phyloP scores from a whole-genome alignment of 2,329 filamentous ascomycete genomes.

The Botrytis porri region DNA sequence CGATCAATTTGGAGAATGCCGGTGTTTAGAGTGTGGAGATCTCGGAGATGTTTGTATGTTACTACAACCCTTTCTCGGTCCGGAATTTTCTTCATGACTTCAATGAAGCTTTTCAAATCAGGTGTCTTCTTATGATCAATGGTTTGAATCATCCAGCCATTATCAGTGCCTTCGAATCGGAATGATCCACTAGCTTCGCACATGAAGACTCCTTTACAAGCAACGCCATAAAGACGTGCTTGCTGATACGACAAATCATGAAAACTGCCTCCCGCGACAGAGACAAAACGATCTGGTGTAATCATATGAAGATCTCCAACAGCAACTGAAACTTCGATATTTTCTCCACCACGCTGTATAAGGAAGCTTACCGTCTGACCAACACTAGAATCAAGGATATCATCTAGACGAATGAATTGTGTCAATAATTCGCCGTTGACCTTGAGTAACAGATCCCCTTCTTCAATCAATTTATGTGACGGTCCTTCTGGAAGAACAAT shows the following conservation, averaged over 20 bases:
- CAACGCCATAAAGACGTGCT: slow-evolving; percentile 90
- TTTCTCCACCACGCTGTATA: slow-evolving; percentile 83
- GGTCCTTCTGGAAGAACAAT: slow-evolving; percentile 91
- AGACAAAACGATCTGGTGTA: slow-evolving; percentile 92
- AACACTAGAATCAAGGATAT: slow-evolving; percentile 86
- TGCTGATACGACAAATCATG: slow-evolving; percentile 97
- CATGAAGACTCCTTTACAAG: slow-evolving; percentile 87
- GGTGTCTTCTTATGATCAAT: slow-evolving; percentile 90
- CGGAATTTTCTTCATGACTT: slow-evolving; percentile 85
- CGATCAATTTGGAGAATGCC: slow-evolving; percentile 89
- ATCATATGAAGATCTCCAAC: slow-evolving; percentile 92
- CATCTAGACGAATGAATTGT: slow-evolving; percentile 87
- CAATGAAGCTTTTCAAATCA: slow-evolving; percentile 82
- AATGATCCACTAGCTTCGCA: slow-evolving; percentile 95
- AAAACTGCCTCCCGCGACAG: slow-evolving; percentile 90
- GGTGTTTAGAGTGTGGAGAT: slow-evolving; percentile 91
- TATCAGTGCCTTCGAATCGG: slow-evolving; percentile 85
- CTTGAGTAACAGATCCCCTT: slow-evolving; percentile 90
- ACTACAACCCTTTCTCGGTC: slow-evolving; percentile 82
- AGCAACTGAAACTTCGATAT: slow-evolving; percentile 73
- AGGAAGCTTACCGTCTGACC: slow-evolving; percentile 73
- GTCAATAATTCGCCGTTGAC: slow-evolving; percentile 92
- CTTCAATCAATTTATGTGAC: slow-evolving; percentile 80
- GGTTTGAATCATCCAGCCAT: slow-evolving; percentile 89
- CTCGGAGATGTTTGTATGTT: slow-evolving; percentile 91